Evolutionary conservation across 2,329 filamentous ascomycete species (phyloP).

Genomic region (Neobulgaria alba): DNA sequence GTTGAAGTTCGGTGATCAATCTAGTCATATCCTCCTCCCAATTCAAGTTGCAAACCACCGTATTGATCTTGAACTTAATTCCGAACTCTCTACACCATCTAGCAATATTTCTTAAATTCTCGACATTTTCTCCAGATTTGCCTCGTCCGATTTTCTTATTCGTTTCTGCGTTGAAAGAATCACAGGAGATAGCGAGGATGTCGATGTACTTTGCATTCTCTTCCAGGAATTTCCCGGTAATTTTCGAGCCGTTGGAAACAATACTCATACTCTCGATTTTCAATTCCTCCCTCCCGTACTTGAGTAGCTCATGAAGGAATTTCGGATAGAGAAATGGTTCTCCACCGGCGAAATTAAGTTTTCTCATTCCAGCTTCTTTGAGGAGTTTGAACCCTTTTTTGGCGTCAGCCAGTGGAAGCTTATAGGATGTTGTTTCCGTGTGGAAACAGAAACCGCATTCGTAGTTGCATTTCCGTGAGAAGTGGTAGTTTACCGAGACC

Average conservation of each 20-base stretch:
- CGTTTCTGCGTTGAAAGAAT: conserved; percentile 42
- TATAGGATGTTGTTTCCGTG: conserved; percentile 40
- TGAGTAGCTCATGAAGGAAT: conserved; percentile 35
- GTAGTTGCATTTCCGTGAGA: conserved; percentile 40
- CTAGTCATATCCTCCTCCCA: conserved; percentile 41
- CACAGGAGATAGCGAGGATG: conserved; percentile 46
- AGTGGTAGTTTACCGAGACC: conserved; percentile 40
- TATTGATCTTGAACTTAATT: conserved; percentile 50
- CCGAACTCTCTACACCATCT: conserved; percentile 38
- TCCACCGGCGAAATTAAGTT: conserved; percentile 47
- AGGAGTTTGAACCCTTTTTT: conserved; percentile 39
- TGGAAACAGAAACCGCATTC: conserved; percentile 49
- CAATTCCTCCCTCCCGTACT: conserved; percentile 41
- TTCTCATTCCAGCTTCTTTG: conserved; percentile 42
- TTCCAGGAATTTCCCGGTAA: conserved; percentile 36
- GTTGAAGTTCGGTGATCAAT: conserved; percentile 32
- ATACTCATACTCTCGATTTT: conserved; percentile 43
- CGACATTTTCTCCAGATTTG: conserved; percentile 36
- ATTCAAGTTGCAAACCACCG: conserved; percentile 42
- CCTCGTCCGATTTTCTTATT: conserved; percentile 44
- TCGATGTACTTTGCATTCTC: conserved; percentile 38
- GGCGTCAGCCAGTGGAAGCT: conserved; percentile 33
- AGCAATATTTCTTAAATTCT: conserved; percentile 35
- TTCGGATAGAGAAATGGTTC: conserved; percentile 44
- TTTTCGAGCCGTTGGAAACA: conserved; percentile 43